Evolutionary conservation across 108 stramenopile genomes (phyloP).

Genomic region (Seminavis robusta): DNA sequence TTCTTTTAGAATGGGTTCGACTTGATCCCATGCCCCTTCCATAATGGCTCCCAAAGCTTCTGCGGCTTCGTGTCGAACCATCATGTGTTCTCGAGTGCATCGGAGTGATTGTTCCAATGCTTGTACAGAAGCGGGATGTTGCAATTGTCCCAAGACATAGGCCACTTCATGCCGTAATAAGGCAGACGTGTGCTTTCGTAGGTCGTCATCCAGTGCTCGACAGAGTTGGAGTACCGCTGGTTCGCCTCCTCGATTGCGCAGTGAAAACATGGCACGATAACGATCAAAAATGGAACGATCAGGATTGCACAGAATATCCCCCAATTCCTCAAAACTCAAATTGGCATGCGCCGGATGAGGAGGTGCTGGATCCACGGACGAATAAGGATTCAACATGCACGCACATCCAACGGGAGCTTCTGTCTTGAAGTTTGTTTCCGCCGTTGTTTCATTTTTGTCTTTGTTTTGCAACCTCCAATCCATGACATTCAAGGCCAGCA

Average conservation of each 20-base stretch:
- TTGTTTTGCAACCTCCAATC: conserved; percentile 46
- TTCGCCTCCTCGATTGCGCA: conserved; percentile 88
- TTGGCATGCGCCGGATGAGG: conserved; percentile 67
- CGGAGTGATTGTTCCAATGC: conserved; percentile 68
- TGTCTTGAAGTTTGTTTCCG: conserved; percentile 6
- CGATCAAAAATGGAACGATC: conserved; percentile 81
- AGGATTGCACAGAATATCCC: conserved; percentile 65
- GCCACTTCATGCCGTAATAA: conserved; percentile 99
- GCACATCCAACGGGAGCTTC: conserved; percentile 59
- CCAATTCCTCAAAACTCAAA: conserved; percentile 53
- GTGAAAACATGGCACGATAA: conserved; percentile 96
- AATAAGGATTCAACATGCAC: conserved; percentile 84
- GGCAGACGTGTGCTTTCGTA: conserved; percentile 68
- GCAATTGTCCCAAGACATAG: conserved; percentile 97
- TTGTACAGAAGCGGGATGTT: conserved; percentile 78
- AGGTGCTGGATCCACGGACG: conserved; percentile 82
- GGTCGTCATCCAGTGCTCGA: conserved; percentile 65
- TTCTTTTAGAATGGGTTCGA: conserved; percentile 60
- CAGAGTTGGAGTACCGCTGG: conserved; percentile 82
- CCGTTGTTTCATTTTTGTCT: conserved; percentile 7
- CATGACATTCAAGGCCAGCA: conserved; percentile 80
- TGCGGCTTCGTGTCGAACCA: conserved; percentile 97
- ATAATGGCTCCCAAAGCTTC: conserved; percentile 99
- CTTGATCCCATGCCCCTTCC: conserved; percentile 69
- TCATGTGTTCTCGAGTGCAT: conserved; percentile 82